Evolutionary conservation across 495 filamentous ascomycete genomes (phyloP).

Genomic region (Xylaria curta): DNA sequence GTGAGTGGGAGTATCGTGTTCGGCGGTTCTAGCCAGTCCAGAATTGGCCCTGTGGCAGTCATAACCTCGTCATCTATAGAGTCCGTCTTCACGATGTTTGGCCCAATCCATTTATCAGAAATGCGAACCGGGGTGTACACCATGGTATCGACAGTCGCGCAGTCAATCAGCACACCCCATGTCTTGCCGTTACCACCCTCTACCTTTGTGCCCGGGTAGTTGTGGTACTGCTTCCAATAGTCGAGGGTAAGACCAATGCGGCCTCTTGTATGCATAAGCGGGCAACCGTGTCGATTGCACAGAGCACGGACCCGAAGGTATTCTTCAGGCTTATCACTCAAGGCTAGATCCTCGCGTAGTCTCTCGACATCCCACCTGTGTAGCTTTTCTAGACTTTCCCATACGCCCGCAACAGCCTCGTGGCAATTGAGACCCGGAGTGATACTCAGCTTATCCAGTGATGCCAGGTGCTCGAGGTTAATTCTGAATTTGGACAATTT

Average conservation of each 20-base stretch:
- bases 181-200: constrained; percentile 46
- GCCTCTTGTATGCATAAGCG: constrained; percentile 74
- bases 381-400: constrained; percentile 66
- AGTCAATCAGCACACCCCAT: constrained; percentile 70
- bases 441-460: constrained; percentile 78
- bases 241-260: constrained; percentile 79
- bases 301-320: constrained; percentile 61
- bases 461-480: constrained; percentile 80
- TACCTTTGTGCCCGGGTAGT: constrained; percentile 47
- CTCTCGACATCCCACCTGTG: constrained; percentile 72
- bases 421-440: constrained; percentile 80
- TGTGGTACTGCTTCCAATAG: constrained; percentile 79
- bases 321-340: constrained; percentile 56
- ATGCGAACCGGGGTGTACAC: constrained; percentile 65
- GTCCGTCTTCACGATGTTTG: constrained; percentile 59
- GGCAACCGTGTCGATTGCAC: constrained; percentile 74
- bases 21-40: constrained; percentile 73
- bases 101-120: constrained; percentile 70
- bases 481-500: constrained; percentile 73
- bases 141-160: constrained; percentile 55
- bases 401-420: constrained; percentile 84
- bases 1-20: constrained; percentile 50
- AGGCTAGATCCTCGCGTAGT: constrained; percentile 56
- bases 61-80: constrained; percentile 50
- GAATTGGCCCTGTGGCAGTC: constrained; percentile 47